These are phyloP conservation scores for Blastobotrys peoriensis DNA, from an alignment of 805 yeast species.

Conservation along the genomic window DNA sequence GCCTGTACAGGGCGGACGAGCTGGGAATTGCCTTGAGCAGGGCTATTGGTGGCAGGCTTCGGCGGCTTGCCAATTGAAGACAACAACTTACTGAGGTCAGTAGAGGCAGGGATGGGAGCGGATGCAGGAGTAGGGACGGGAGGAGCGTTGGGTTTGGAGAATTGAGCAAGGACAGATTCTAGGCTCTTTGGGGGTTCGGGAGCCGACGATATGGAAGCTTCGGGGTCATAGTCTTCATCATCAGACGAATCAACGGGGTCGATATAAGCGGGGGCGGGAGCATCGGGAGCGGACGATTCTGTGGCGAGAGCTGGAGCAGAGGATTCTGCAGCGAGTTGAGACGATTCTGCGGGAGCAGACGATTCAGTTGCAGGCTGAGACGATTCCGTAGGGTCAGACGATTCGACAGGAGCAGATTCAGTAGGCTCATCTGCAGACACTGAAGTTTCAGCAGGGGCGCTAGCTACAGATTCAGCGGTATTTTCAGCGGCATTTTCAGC, in stretches of 20 bases:
- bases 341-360: too few relatives aligned
- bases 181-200: slow-evolving; percentile 6
- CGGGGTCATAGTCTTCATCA: slow-evolving; percentile 7
- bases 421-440: too few relatives aligned
- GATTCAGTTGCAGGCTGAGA: too few relatives aligned
- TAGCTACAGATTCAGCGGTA: too few relatives aligned
- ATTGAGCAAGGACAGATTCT: slow-evolving; percentile 2
- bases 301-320: too few relatives aligned
- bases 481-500: too few relatives aligned
- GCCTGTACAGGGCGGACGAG: not conserved
- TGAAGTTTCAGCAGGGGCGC: too few relatives aligned
- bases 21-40: not conserved
- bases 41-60: slow-evolving; percentile 1
- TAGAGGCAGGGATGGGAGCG: slow-evolving; percentile 1
- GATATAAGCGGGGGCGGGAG: too few relatives aligned
- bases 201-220: not conserved
- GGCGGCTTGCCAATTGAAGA: slow-evolving; percentile 7
- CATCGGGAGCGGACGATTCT: too few relatives aligned
- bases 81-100: slow-evolving; percentile 7
- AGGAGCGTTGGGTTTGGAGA: not conserved
- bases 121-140: not conserved
- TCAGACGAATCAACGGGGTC: not conserved
- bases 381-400: too few relatives aligned
- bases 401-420: too few relatives aligned
- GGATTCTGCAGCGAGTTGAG: too few relatives aligned